Percentiles rank a stretch among this genome's conserved stretches.
phyloP scores from a whole-genome alignment of 2,329 filamentous ascomycete species.

The Zasmidium angulare region DNA sequence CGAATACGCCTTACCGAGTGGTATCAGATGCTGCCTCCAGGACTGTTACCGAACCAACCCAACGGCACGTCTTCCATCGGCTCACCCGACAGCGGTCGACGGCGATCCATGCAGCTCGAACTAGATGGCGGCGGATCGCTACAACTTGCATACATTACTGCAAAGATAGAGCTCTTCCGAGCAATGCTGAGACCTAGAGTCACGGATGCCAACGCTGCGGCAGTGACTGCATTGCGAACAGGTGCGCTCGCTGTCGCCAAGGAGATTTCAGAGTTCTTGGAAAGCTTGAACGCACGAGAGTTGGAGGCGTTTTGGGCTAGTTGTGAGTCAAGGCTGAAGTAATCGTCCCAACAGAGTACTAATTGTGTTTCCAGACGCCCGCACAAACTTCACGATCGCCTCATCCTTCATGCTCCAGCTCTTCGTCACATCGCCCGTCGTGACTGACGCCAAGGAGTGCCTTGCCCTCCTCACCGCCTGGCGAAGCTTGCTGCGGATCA shows the following conservation, averaged over 20 bases:
- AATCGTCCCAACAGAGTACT: not conserved
- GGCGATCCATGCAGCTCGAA: constrained; percentile 33
- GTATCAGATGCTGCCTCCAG: constrained; percentile 48
- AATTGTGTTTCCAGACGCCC: constrained; percentile 27
- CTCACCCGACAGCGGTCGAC: constrained; percentile 19
- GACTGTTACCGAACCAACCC: constrained; percentile 18
- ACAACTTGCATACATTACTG: constrained; percentile 53
- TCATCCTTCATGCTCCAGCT: constrained; percentile 36
- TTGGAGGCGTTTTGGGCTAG: constrained; percentile 37
- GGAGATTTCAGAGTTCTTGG: constrained; percentile 34
- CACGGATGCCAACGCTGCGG: constrained; percentile 29
- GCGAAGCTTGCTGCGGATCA: constrained; percentile 33
- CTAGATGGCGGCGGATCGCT: constrained; percentile 49
- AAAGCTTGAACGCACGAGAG: constrained; percentile 30
- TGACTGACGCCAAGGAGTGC: constrained; percentile 32
- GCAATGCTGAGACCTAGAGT: constrained; percentile 47
- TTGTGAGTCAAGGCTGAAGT: constrained; percentile 26
- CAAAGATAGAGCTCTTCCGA: constrained; percentile 54
- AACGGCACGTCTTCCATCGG: constrained; percentile 12
- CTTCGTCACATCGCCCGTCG: constrained; percentile 32
- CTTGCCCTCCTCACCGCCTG: constrained; percentile 32
- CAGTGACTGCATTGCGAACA: constrained; percentile 32
- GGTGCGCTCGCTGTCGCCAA: constrained; percentile 33
- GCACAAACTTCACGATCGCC: constrained; percentile 37
- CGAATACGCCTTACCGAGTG: constrained; percentile 51